phyloP scores from a whole-genome alignment of 176 grass and related monocot genomes.

The Miscanthus lutarioriparius region DNA sequence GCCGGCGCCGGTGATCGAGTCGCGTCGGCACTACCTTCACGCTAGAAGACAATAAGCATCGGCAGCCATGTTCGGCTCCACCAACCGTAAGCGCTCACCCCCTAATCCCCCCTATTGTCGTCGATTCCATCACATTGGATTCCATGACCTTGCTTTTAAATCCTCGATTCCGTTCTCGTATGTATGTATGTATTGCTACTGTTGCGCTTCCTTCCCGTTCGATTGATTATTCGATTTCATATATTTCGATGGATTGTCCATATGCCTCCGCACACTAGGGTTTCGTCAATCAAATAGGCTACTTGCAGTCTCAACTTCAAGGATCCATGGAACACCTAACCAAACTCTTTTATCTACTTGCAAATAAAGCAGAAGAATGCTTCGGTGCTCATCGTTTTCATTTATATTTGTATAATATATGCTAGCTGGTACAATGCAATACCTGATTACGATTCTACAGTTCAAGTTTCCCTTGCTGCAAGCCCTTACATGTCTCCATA shows the following conservation, averaged over 20 bases:
- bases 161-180: neutral
- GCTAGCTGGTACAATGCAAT: neutral
- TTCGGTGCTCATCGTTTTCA: neutral
- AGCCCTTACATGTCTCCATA: neutral
- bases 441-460: neutral
- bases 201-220: neutral
- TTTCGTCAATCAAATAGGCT: neutral
- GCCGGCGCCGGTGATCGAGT: too few relatives aligned
- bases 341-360: neutral
- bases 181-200: neutral
- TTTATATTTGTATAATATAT: neutral
- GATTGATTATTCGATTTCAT: neutral
- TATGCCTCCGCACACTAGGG: neutral
- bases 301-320: neutral
- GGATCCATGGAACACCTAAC: neutral
- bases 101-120: neutral
- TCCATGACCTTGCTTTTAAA: neutral
- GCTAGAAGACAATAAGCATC: neutral
- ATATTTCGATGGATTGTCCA: neutral
- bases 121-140: slow-evolving; percentile 12
- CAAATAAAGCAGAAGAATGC: neutral
- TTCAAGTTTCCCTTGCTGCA: neutral
- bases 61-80: slow-evolving; percentile 64
- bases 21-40: neutral
- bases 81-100: slow-evolving; percentile 38